Conservation (phyloP, 2,329 filamentous ascomycete genomes). For the Diaporthe ilicicola region DNA sequence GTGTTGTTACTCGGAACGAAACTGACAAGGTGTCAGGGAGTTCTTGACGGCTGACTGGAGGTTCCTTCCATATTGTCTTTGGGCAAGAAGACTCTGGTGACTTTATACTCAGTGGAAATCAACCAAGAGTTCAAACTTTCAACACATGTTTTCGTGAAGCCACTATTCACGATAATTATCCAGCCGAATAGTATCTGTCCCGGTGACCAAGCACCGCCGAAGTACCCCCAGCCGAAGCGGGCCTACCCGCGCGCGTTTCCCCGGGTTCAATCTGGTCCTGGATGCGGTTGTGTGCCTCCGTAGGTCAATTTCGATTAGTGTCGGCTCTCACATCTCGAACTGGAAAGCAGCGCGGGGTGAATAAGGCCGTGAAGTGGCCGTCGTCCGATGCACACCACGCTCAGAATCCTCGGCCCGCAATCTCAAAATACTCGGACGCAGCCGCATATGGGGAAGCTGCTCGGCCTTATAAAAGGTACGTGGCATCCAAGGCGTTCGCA, state of each 20-base stretch:
- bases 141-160: background rate
- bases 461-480: background rate
- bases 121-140: background rate
- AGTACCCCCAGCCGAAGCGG: constrained; percentile 7
- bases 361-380: constrained; percentile 12
- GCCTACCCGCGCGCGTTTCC: constrained; percentile 3
- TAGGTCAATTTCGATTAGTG: constrained; percentile 15
- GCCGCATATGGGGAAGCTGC: background rate
- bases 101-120: background rate
- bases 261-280: constrained; percentile 1
- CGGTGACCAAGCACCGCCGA: constrained; percentile 13
- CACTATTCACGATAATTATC: background rate
- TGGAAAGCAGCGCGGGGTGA: constrained; percentile 21
- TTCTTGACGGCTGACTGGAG: background rate
- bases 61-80: background rate
- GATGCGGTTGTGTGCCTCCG: constrained; percentile 9
- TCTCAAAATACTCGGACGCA: background rate
- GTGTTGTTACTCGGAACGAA: background rate
- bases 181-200: background rate
- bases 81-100: background rate
- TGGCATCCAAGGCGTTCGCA: background rate
- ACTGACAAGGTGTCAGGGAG: background rate
- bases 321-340: constrained; percentile 9
- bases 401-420: constrained; percentile 13
- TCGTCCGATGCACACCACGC: constrained; percentile 14